Percentiles rank a stretch among this genome's conserved stretches.
These are phyloP conservation scores for Allium fistulosum DNA, from an alignment of 106 monocot species.

Conservation along the genomic window DNA sequence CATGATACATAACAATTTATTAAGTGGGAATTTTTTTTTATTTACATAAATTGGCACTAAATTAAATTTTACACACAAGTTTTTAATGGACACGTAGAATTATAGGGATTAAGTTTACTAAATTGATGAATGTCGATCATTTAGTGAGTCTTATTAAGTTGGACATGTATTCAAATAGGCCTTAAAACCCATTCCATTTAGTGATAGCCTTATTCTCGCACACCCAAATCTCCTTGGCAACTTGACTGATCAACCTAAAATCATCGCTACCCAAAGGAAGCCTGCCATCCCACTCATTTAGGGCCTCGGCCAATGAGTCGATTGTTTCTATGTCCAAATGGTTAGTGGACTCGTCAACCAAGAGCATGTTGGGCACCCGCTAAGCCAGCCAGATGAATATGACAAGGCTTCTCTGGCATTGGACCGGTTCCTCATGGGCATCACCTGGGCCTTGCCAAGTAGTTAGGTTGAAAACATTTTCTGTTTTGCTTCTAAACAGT, in stretches of 20 bases:
- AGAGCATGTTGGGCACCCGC: constrained; percentile 65
- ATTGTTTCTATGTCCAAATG: constrained; percentile 86
- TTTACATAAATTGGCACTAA: no score
- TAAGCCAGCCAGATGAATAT: constrained; percentile 82
- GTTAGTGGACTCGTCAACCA: constrained; percentile 85
- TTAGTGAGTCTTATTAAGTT: no score
- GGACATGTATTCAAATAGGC: constrained; percentile 29
- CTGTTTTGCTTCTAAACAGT: no score
- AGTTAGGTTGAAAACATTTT: constrained; percentile 1
- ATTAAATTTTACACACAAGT: no score
- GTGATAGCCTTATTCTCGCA: constrained; percentile 71
- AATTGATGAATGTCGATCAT: no score
- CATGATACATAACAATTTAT: no score
- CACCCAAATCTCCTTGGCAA: constrained; percentile 83
- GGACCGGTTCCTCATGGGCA: constrained; percentile 80
- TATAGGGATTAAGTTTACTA: no score
- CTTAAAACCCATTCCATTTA: constrained; percentile 71
- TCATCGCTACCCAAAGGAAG: constrained; percentile 81
- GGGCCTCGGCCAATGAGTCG: constrained; percentile 75
- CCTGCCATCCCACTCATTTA: constrained; percentile 78
- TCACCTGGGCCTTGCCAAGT: constrained; percentile 72
- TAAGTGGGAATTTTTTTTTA: no score
- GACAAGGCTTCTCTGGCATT: constrained; percentile 73
- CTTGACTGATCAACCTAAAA: constrained; percentile 80
- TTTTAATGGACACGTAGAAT: no score